Percentiles rank a stretch among this genome's conserved stretches.
These are phyloP conservation scores for Sistotremastrum suecicum DNA, from an alignment of 768 basidiomycete species.

Conservation along the genomic window DNA sequence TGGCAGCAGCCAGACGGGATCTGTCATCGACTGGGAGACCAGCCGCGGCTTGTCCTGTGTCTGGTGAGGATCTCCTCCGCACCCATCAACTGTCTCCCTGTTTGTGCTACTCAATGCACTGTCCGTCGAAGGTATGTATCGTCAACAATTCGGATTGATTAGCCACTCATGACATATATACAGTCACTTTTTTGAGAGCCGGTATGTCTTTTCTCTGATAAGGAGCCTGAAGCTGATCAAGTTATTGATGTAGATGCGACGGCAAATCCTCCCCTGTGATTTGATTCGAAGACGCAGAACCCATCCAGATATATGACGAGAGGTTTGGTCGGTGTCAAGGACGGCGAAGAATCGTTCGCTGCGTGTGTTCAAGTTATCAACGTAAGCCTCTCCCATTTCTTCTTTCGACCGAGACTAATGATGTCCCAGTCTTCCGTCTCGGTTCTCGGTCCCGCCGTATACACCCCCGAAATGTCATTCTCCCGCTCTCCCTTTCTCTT, in stretches of 20 bases:
- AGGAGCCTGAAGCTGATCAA: constrained; percentile 21
- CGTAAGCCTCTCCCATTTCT: not conserved
- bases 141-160: too few relatives aligned
- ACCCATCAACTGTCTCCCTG: too few relatives aligned
- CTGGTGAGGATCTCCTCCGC: too few relatives aligned
- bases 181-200: not conserved
- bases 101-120: too few relatives aligned
- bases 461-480: constrained; percentile 70
- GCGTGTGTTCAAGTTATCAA: constrained; percentile 34
- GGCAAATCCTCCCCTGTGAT: constrained; percentile 20
- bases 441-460: constrained; percentile 66
- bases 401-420: constrained; percentile 34
- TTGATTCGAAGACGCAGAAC: constrained; percentile 29
- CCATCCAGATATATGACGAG: constrained; percentile 51
- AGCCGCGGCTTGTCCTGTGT: too few relatives aligned
- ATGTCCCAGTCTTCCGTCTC: constrained; percentile 68
- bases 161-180: too few relatives aligned
- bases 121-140: too few relatives aligned
- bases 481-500: constrained; percentile 84
- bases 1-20: too few relatives aligned
- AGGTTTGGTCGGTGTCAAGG: constrained; percentile 44
- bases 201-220: constrained; percentile 16
- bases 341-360: constrained; percentile 53
- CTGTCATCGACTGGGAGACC: too few relatives aligned
- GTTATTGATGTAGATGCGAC: constrained; percentile 10